These are phyloP conservation scores for Actinomucor elegans DNA, from an alignment of 371 early-diverging fungal genomes.

Conservation along the genomic window DNA sequence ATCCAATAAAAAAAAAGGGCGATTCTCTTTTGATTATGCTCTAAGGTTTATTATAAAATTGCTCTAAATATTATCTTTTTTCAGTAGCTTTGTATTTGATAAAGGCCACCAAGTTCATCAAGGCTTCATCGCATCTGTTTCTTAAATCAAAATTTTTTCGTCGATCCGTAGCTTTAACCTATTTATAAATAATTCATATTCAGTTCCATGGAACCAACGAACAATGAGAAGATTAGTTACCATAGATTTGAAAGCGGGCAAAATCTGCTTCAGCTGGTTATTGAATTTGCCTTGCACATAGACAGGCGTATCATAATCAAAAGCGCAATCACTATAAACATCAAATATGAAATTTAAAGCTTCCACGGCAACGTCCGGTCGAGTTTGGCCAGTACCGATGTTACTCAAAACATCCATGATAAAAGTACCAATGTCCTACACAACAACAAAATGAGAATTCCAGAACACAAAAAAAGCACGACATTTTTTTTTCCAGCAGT, in stretches of 20 bases:
- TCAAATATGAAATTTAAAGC: constrained; percentile 85
- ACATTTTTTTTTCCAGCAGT: constrained; percentile 11
- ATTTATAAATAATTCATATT: background rate
- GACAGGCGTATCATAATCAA: constrained; percentile 84
- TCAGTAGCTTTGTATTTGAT: constrained; percentile 77
- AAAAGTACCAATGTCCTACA: constrained; percentile 36
- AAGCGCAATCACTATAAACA: constrained; percentile 81
- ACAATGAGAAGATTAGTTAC: constrained; percentile 23
- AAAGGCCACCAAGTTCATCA: constrained; percentile 80
- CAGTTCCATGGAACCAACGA: background rate
- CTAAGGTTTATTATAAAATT: too few relatives aligned
- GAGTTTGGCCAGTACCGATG: constrained; percentile 31
- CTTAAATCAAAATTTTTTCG: constrained; percentile 71
- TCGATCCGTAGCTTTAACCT: constrained; percentile 71
- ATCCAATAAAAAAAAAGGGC: too few relatives aligned
- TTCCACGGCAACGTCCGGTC: constrained; percentile 66
- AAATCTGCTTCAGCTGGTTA: constrained; percentile 53
- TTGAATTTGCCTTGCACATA: constrained; percentile 74
- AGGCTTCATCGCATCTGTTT: constrained; percentile 79
- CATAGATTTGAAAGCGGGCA: constrained; percentile 50
- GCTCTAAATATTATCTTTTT: constrained; percentile 22
- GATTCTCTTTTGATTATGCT: too few relatives aligned
- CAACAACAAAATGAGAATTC: background rate
- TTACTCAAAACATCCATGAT: constrained; percentile 37
- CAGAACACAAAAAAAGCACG: background rate